These are phyloP conservation scores for Lichenothelia convexa DNA, from an alignment of 495 filamentous ascomycete species.

Conservation along the genomic window DNA sequence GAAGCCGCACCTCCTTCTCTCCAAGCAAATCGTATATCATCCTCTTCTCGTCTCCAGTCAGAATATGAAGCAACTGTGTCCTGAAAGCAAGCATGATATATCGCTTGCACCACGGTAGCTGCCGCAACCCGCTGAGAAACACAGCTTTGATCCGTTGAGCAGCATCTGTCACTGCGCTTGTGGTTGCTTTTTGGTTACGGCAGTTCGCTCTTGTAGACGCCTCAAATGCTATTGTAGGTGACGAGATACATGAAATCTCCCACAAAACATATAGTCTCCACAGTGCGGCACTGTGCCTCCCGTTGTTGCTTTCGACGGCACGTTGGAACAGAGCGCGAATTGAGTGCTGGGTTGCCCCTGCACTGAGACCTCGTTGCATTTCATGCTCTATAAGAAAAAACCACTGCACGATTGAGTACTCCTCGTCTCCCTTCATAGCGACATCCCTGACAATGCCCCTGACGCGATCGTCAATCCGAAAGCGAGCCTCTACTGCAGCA, in stretches of 20 bases:
- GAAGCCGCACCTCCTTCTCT: constrained; percentile 34
- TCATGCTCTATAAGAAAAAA: constrained; percentile 54
- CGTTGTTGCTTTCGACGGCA: constrained; percentile 8
- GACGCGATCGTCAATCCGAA: constrained; percentile 50
- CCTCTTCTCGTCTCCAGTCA: constrained; percentile 26
- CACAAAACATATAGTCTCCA: constrained; percentile 16
- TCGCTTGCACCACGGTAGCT: constrained; percentile 22
- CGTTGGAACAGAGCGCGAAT: constrained; percentile 14
- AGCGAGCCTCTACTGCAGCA: constrained; percentile 17
- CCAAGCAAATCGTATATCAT: constrained; percentile 31
- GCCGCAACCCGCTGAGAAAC: constrained; percentile 16
- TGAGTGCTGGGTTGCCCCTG: constrained; percentile 10
- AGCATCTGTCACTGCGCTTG: no score
- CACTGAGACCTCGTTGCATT: constrained; percentile 6
- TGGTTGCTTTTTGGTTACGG: no score
- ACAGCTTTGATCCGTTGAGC: constrained; percentile 11
- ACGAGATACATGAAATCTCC: constrained; percentile 11
- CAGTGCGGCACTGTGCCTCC: constrained; percentile 12
- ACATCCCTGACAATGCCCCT: constrained; percentile 36
- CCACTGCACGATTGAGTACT: constrained; percentile 31
- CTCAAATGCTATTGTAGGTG: no score
- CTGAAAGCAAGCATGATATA: constrained; percentile 24
- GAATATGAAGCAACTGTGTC: constrained; percentile 11
- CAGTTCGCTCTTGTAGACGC: no score
- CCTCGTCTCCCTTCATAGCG: constrained; percentile 17